Evolutionary conservation across 768 basidiomycete genomes (phyloP).

Genomic region (Boletus tomentosulus): DNA sequence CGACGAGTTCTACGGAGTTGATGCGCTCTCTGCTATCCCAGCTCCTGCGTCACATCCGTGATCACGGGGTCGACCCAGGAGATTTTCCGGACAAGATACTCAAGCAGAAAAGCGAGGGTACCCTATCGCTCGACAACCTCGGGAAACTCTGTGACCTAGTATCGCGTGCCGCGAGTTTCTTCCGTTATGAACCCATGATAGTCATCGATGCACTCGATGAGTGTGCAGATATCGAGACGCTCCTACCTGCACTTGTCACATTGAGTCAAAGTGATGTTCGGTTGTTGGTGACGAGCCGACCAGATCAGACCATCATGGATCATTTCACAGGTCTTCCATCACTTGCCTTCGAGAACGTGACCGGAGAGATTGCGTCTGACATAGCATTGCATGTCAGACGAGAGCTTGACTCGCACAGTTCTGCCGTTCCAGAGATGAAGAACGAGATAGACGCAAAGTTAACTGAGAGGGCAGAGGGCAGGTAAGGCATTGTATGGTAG

Average conservation of each 20-base stretch:
- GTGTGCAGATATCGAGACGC: not conserved
- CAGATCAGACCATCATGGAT: no score
- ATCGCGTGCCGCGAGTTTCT: not conserved
- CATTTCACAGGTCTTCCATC: no score
- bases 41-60: not conserved
- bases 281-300: no score
- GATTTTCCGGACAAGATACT: not conserved
- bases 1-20: not conserved
- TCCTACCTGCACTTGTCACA: not conserved
- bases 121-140: not conserved
- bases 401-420: no score
- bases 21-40: constrained; percentile 5
- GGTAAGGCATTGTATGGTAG: no score
- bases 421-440: no score
- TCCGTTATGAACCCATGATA: constrained; percentile 1
- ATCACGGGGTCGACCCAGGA: not conserved
- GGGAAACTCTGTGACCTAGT: not conserved
- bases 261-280: no score
- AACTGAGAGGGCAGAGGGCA: no score
- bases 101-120: not conserved
- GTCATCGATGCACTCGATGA: constrained; percentile 12
- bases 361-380: no score
- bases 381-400: no score
- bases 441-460: no score
- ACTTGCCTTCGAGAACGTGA: no score